Conservation (phyloP, 495 filamentous ascomycete genomes). For the Aspergillus ostianus region DNA sequence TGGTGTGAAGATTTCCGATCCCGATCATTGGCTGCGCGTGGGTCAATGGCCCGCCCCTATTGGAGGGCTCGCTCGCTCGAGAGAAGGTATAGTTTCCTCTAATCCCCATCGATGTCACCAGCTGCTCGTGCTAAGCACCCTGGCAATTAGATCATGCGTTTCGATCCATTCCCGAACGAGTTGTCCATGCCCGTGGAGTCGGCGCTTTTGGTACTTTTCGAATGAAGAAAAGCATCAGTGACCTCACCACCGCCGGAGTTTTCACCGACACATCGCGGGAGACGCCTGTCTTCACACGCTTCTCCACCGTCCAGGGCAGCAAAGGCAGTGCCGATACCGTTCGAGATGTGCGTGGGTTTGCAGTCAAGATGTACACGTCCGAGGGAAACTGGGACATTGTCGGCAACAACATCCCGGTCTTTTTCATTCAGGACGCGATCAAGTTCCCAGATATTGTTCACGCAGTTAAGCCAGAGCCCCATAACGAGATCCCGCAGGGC, state of each 20-base stretch:
- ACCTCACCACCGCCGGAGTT: conserved; percentile 69
- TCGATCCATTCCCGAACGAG: conserved; percentile 85
- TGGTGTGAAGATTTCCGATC: conserved; percentile 70
- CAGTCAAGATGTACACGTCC: conserved; percentile 68
- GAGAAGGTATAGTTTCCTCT: conserved; percentile 61
- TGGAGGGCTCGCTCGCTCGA: conserved; percentile 78
- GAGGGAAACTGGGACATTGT: conserved; percentile 67
- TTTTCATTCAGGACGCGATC: conserved; percentile 75
- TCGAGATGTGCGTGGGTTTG: conserved; percentile 79
- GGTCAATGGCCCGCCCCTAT: conserved; percentile 64
- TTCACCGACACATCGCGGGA: conserved; percentile 76
- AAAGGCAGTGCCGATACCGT: conserved; percentile 78
- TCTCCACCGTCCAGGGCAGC: conserved; percentile 79
- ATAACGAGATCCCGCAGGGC: conserved; percentile 67
- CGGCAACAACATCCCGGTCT: conserved; percentile 73
- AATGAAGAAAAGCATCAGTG: conserved; percentile 64
- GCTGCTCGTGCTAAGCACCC: background rate
- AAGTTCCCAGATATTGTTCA: conserved; percentile 74
- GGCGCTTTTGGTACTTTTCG: conserved; percentile 85
- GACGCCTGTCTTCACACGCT: conserved; percentile 78
- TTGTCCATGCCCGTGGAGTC: conserved; percentile 82
- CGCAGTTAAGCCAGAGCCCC: conserved; percentile 76
- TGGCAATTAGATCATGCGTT: conserved; percentile 62
- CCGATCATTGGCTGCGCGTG: conserved; percentile 77
- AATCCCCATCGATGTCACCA: background rate